phyloP scores from a whole-genome alignment of 306 rosid genomes.

The Mimosa bimucronata region DNA sequence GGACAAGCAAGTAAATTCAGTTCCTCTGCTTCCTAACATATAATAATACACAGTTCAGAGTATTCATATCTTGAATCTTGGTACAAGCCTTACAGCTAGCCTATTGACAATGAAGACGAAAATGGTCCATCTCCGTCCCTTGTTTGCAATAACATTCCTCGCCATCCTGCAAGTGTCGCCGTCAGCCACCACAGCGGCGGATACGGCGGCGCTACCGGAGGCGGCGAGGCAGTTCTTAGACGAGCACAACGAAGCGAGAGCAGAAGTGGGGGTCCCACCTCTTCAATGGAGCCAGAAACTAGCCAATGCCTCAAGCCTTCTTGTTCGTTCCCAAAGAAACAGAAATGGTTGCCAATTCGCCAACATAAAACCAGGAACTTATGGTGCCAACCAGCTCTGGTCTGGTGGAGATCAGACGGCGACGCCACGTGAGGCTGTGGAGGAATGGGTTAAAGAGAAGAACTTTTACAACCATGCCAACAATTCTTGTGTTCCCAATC shows the following conservation, averaged over 20 bases:
- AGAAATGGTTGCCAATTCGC: slow-evolving; percentile 69
- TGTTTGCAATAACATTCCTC: slow-evolving; percentile 17
- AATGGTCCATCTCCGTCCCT: not conserved
- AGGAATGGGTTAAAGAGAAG: slow-evolving; percentile 79
- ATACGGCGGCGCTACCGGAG: slow-evolving; percentile 8
- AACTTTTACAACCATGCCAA: slow-evolving; percentile 54
- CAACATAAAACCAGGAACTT: slow-evolving; percentile 52
- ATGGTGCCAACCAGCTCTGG: slow-evolving; percentile 85
- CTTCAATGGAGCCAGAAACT: slow-evolving; percentile 72
- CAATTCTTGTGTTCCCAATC: slow-evolving; percentile 62
- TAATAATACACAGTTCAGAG: not conserved
- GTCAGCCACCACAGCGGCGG: slow-evolving; percentile 29
- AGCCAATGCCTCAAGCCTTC: slow-evolving; percentile 54
- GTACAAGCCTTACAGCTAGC: not conserved
- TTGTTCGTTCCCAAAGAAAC: slow-evolving; percentile 72
- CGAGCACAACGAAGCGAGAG: slow-evolving; percentile 83
- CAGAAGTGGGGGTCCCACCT: slow-evolving; percentile 66
- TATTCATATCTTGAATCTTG: not conserved
- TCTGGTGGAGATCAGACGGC: slow-evolving; percentile 37
- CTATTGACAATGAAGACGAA: not conserved
- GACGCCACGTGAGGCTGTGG: slow-evolving; percentile 66
- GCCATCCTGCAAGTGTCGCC: slow-evolving; percentile 17
- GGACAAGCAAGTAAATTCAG: not conserved
- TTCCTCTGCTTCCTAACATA: not conserved
- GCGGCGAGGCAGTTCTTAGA: slow-evolving; percentile 60